These are phyloP conservation scores for Aspergillus versicolor DNA, from an alignment of 2,329 filamentous ascomycete genomes.

Conservation along the genomic window DNA sequence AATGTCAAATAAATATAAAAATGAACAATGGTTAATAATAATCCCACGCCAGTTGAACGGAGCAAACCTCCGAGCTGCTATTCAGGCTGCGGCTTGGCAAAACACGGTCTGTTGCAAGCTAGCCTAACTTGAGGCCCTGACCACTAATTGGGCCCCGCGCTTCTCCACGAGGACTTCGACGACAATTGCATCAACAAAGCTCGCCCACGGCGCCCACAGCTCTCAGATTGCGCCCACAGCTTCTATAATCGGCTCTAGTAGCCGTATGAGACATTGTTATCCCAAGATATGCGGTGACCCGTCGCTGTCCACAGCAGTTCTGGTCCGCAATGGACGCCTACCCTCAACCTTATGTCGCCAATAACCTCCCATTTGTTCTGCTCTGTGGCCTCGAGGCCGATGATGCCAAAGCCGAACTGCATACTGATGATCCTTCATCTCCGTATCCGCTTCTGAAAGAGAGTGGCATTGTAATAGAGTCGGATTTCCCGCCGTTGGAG, in stretches of 20 bases:
- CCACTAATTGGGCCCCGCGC: constrained; percentile 2
- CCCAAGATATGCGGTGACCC: constrained; percentile 36
- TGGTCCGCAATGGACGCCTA: constrained; percentile 48
- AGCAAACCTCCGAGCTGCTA: not conserved
- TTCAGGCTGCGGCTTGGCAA: constrained; percentile 12
- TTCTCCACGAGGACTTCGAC: not conserved
- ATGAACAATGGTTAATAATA: too few species aligned
- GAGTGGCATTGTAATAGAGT: constrained; percentile 64
- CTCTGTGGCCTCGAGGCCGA: constrained; percentile 68
- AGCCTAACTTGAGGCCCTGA: not conserved
- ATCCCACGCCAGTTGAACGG: not conserved
- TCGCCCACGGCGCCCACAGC: not conserved
- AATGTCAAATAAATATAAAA: too few species aligned
- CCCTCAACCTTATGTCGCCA: constrained; percentile 69
- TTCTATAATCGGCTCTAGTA: not conserved
- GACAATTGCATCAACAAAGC: not conserved
- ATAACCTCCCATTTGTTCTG: constrained; percentile 81
- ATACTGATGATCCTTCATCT: constrained; percentile 41
- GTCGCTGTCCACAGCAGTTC: constrained; percentile 18
- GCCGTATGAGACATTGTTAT: constrained; percentile 1
- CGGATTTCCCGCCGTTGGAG: constrained; percentile 67
- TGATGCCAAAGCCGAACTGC: constrained; percentile 30
- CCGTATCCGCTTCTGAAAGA: constrained; percentile 54
- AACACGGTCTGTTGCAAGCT: not conserved
- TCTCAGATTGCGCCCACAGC: not conserved